These are phyloP conservation scores for Xylaria sp. DNA, from an alignment of 2,329 filamentous ascomycete genomes.

Conservation along the genomic window DNA sequence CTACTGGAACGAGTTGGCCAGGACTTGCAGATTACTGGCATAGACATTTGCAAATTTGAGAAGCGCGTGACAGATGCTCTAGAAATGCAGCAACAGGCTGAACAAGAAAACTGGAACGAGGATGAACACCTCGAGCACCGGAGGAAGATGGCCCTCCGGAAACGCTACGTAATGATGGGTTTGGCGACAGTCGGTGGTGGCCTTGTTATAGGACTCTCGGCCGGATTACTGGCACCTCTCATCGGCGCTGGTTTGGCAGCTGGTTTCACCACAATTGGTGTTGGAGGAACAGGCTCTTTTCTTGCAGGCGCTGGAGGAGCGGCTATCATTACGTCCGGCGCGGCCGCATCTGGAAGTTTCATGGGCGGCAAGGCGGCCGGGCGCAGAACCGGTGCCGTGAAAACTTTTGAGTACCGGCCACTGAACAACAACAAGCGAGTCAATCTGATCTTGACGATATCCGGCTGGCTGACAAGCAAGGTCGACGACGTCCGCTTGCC, in stretches of 20 bases:
- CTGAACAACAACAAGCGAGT: constrained; percentile 97
- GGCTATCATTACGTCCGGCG: constrained; percentile 86
- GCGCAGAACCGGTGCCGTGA: constrained; percentile 82
- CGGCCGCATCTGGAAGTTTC: constrained; percentile 77
- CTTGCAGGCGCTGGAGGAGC: constrained; percentile 87
- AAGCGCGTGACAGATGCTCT: constrained; percentile 94
- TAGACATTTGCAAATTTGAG: constrained; percentile 94
- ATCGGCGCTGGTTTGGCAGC: constrained; percentile 92
- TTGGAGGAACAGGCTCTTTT: constrained; percentile 82
- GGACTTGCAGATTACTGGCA: constrained; percentile 76
- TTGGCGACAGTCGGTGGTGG: constrained; percentile 92
- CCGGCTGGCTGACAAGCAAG: constrained; percentile 98
- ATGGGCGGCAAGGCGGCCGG: constrained; percentile 84
- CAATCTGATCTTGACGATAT: constrained; percentile 90
- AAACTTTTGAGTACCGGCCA: constrained; percentile 93
- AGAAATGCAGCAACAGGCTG: constrained; percentile 93
- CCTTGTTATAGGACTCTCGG: constrained; percentile 90
- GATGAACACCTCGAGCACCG: constrained; percentile 86
- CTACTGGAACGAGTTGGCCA: constrained; percentile 78
- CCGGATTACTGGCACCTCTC: constrained; percentile 83
- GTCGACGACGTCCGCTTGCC: constrained; percentile 93
- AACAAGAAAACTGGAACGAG: constrained; percentile 97
- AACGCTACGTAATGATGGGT: constrained; percentile 90
- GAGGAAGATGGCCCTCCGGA: constrained; percentile 73
- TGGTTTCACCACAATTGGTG: constrained; percentile 90